phyloP scores from a whole-genome alignment of 768 basidiomycete species.

The Leccinum ochraceum region DNA sequence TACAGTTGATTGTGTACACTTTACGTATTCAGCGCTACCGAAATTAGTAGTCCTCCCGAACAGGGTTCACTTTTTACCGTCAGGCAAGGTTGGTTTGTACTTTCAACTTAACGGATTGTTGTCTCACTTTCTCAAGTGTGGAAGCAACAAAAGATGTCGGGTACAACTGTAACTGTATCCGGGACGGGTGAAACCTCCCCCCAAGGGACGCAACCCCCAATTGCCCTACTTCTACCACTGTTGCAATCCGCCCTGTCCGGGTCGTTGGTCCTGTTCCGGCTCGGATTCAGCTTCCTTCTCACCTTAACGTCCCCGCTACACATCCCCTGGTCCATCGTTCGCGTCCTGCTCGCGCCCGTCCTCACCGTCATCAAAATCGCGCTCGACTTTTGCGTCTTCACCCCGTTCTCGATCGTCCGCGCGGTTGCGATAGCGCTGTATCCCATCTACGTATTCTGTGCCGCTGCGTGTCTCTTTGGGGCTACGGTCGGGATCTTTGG shows the following conservation, averaged over 20 bases:
- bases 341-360: slow-evolving; percentile 51
- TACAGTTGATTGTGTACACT: too few relatives aligned
- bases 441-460: slow-evolving; percentile 57
- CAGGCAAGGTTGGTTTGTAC: background rate
- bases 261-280: slow-evolving; percentile 15
- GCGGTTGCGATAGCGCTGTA: slow-evolving; percentile 47
- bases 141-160: slow-evolving; percentile 7
- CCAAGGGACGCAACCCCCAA: slow-evolving; percentile 21
- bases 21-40: background rate
- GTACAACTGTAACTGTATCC: slow-evolving; percentile 1
- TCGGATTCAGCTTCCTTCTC: slow-evolving; percentile 16
- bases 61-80: background rate
- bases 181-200: slow-evolving; percentile 1
- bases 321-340: slow-evolving; percentile 26
- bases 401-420: slow-evolving; percentile 43
- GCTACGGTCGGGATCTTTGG: slow-evolving; percentile 45
- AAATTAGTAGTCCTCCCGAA: background rate
- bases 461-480: slow-evolving; percentile 57
- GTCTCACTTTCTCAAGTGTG: background rate
- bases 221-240: slow-evolving; percentile 25
- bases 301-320: slow-evolving; percentile 19
- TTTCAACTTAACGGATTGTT: background rate
- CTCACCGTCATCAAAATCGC: slow-evolving; percentile 40
- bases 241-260: slow-evolving; percentile 11
- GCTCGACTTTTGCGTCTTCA: slow-evolving; percentile 43